Base-by-base conservation (phyloP, 2,329 filamentous ascomycete species). In the Cryphonectria radicalis region DNA sequence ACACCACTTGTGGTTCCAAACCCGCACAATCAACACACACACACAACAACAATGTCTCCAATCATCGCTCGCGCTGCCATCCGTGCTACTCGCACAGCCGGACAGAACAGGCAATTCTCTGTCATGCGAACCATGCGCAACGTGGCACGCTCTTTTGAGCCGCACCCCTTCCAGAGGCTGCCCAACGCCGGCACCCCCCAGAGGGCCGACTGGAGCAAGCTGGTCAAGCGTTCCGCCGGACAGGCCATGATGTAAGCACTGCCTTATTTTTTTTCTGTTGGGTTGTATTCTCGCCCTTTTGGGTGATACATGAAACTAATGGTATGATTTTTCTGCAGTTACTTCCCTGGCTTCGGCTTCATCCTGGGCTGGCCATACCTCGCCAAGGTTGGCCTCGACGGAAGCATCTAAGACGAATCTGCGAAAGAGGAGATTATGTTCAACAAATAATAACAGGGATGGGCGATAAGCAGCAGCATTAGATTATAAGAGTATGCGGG, bases 341-440 rank as follows among this genome's bases (percentile, higher is more conserved):
- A 79, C 77, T 73, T 82, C 73, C 80, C 82, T 2, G 74, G 73
- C 42, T 76, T 80, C 57, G 73, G 72, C 4, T 35, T 77, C 11
- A 74, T 82, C 60, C 78, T 84, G n/a, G 79, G 79, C 67, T 84
- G 82, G 82, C 82, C 82, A 1, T 72, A 74, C 14, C 50, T 77
- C 13, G 74, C 74, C 63, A 62, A 71, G 57, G n/a, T 63, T 14
- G 17, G 74, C 42, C 35, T 80, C 11, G 75, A 79, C 72, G 78
- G 78, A 42, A 77, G 73, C 74, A 73, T 81, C 11, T 64, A 67
- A 67, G 35, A 53, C 62, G 35, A 32, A 40, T 59, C 4, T 68
- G 79, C 81, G 19, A 22, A 22, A 66, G 17, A 28, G 19, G 19
- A 55, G 4, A 66, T 25, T 17, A 13, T 25, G 42, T 55, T 66